Evolutionary conservation across 345 rosid species (phyloP).

Genomic region (Excoecaria agallocha): DNA sequence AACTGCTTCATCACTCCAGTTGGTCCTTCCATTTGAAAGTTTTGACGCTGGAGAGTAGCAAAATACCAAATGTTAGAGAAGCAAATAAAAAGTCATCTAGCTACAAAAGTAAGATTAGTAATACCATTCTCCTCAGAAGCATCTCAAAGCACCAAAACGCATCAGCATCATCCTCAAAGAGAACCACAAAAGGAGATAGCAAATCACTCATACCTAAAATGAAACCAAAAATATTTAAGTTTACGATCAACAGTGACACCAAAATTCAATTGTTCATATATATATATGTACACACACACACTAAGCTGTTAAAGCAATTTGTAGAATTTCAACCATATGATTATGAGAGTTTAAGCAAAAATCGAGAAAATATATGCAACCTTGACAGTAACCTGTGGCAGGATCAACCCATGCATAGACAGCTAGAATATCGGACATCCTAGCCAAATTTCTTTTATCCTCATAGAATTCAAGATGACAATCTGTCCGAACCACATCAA

Average conservation of each 20-base stretch:
- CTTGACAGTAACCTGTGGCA: constrained; percentile 96
- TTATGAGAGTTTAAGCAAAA: too few relatives aligned
- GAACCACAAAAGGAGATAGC: constrained; percentile 87
- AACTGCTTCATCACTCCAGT: constrained; percentile 90
- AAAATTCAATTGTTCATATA: background rate
- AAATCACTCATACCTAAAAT: constrained; percentile 86
- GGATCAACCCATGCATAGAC: constrained; percentile 99
- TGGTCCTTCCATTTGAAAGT: constrained; percentile 91
- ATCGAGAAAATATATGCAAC: constrained; percentile 1
- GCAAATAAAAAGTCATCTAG: constrained; percentile 12
- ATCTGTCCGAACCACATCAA: constrained; percentile 95
- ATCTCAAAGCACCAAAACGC: constrained; percentile 99
- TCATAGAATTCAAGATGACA: constrained; percentile 88
- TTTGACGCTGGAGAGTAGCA: constrained; percentile 55
- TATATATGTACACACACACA: background rate
- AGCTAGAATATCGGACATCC: constrained; percentile 95
- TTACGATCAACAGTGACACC: background rate
- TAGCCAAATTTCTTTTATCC: constrained; percentile 75
- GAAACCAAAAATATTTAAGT: constrained; percentile 16
- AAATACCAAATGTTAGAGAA: constrained; percentile 26
- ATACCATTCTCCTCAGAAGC: constrained; percentile 93
- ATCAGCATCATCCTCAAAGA: constrained; percentile 88
- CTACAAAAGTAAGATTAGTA: constrained; percentile 16
- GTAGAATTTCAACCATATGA: background rate
- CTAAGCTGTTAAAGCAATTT: background rate